Evolutionary conservation across 2,329 filamentous ascomycete species (phyloP), one percentile per base, ranked within the genome.

Genomic region (Neoscytalidium dimidiatum): DNA sequence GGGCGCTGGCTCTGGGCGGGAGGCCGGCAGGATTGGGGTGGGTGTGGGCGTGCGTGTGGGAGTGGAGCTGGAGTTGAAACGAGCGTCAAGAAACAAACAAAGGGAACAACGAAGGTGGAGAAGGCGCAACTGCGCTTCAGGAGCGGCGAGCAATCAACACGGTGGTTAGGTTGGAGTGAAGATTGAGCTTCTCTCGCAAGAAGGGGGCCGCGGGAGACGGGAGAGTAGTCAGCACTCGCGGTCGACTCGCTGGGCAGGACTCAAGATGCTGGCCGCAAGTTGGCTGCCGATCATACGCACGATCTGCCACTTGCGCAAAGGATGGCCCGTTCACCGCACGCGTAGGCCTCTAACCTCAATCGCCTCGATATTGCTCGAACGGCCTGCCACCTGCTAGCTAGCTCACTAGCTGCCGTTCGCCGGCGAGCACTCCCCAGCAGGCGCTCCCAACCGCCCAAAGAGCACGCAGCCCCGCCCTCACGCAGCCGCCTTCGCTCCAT

Each of bases 241-340:
- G 38, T 58, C 53, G 56, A 31, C 41, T 29, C 38, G 38, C 35
- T 43, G 35, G 35, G 53, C 56, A 46, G 53, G 17, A 44, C n/a
- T 46, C 56, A 21, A 46, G 56, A 48, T 60, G 38, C 38, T 60
- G 56, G 56, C 56, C 41, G 41, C 41, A 33, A 35, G 28, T 21
- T 44, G 41, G 56, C 56, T 46, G 56, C 56, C 56, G 56, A 60
- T 60, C 56, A 60, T 46, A 44, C 56, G 41, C 38, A 41, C 56
- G 56, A 60, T 60, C 56, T 58, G 53, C 56, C 56, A 60, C 56
- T 60, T 58, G 56, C 56, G 56, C 56, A 44, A 44, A 58, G 23
- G 56, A 60, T 46, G 38, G 56, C 41, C 56, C 56, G 38, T n/a
- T n/a, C 56, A 46, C 41, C 41, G 38, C 56, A 60, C 56, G 56